Conservation (phyloP, 176 grass and related monocot genomes). For the Chloris gayana region DNA sequence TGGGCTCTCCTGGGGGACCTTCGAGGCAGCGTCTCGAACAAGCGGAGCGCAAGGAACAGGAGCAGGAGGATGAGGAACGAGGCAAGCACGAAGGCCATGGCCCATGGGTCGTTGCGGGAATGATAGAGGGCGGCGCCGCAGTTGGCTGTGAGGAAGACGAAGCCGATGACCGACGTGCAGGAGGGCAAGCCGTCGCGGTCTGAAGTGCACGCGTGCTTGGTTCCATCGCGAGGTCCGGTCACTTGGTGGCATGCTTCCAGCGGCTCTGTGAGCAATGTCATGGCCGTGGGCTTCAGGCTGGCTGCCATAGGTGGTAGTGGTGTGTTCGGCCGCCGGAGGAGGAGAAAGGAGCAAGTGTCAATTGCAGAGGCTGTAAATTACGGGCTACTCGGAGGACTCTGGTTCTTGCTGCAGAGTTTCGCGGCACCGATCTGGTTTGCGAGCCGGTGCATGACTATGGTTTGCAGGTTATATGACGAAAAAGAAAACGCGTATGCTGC, state of each 20-base stretch:
- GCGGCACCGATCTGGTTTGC: too few relatives aligned
- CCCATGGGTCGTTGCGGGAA: slow-evolving; percentile 10
- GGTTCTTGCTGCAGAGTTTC: too few relatives aligned
- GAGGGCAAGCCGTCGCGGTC: not conserved
- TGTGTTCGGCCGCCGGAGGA: not conserved
- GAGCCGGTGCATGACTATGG: too few relatives aligned
- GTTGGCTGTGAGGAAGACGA: slow-evolving; percentile 29
- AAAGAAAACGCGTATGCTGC: too few relatives aligned
- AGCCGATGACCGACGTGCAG: not conserved
- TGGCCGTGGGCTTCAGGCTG: not conserved
- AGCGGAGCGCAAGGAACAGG: slow-evolving; percentile 30
- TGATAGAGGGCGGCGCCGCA: slow-evolving; percentile 24
- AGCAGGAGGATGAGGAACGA: slow-evolving; percentile 2
- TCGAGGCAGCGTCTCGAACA: slow-evolving; percentile 20
- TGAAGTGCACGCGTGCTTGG: not conserved
- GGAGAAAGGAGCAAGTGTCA: not conserved
- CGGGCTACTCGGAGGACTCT: too few relatives aligned
- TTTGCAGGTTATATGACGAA: too few relatives aligned
- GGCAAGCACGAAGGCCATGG: not conserved
- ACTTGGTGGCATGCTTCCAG: not conserved
- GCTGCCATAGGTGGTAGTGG: not conserved
- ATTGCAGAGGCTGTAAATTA: too few relatives aligned
- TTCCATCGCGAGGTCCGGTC: not conserved
- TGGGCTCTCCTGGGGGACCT: not conserved
- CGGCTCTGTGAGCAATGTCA: not conserved